Percentiles rank a stretch among this genome's conserved stretches.
phyloP scores from a whole-genome alignment of 2,329 filamentous ascomycete genomes.

The Torrubiellomyces zombiae region DNA sequence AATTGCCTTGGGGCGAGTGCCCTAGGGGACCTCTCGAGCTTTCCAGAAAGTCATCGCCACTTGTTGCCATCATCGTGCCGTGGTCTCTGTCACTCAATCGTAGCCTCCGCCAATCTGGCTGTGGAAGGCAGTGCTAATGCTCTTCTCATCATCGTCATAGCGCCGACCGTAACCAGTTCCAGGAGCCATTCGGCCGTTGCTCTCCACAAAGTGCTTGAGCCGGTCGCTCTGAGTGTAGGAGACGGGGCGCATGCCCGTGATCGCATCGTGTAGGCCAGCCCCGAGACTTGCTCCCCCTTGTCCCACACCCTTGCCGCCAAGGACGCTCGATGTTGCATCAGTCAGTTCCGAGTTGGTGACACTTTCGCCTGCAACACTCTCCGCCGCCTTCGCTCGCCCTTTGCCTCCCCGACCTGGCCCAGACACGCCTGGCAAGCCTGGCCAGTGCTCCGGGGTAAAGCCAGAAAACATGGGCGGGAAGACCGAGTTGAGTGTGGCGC shows the following conservation, averaged over 20 bases:
- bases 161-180: constrained; percentile 53
- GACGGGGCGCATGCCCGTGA: constrained; percentile 45
- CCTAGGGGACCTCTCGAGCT: too few relatives aligned
- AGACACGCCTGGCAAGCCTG: constrained; percentile 52
- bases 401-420: constrained; percentile 48
- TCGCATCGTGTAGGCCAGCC: constrained; percentile 58
- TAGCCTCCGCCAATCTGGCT: constrained; percentile 67
- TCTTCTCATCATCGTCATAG: constrained; percentile 87
- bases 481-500: constrained; percentile 53
- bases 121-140: constrained; percentile 89
- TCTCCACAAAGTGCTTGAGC: constrained; percentile 87
- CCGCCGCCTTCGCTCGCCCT: constrained; percentile 47
- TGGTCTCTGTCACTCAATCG: constrained; percentile 24
- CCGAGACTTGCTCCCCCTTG: constrained; percentile 80
- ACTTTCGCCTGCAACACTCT: constrained; percentile 81
- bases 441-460: constrained; percentile 81
- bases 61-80: constrained; percentile 11
- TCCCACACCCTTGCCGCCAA: constrained; percentile 56
- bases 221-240: constrained; percentile 54
- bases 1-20: too few relatives aligned
- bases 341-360: constrained; percentile 83
- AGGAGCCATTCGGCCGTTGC: constrained; percentile 51
- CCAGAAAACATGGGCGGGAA: constrained; percentile 93
- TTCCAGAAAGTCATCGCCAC: constrained; percentile 12
- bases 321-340: constrained; percentile 63